These are phyloP conservation scores for Oryza meridionalis DNA, from an alignment of 176 grass and related monocot species.

Conservation along the genomic window DNA sequence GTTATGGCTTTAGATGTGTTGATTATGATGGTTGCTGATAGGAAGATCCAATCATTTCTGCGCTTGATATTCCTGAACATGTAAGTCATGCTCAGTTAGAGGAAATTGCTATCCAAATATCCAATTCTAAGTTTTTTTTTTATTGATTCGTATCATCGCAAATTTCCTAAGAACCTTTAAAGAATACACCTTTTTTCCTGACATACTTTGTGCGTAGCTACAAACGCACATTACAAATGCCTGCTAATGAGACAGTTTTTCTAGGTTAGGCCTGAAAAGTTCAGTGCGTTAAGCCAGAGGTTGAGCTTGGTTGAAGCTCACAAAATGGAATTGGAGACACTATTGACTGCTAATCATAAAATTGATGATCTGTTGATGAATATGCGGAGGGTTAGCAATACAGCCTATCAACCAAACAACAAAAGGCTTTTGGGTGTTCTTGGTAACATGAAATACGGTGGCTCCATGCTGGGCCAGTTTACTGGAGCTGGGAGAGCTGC, in stretches of 20 bases:
- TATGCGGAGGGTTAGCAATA: slow-evolving; percentile 50
- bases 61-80: slow-evolving; percentile 82
- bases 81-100: slow-evolving; percentile 42
- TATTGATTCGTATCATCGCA: neutral
- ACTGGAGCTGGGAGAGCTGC: slow-evolving; percentile 65
- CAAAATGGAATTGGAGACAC: slow-evolving; percentile 55
- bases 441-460: slow-evolving; percentile 47
- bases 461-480: slow-evolving; percentile 51
- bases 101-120: neutral
- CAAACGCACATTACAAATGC: slow-evolving; percentile 34
- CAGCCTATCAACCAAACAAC: slow-evolving; percentile 58
- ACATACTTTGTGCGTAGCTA: slow-evolving; percentile 20
- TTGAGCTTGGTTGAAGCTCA: slow-evolving; percentile 71
- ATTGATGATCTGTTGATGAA: slow-evolving; percentile 55
- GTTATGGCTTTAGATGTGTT: slow-evolving; percentile 73
- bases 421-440: slow-evolving; percentile 66
- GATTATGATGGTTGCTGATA: slow-evolving; percentile 73
- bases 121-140: neutral
- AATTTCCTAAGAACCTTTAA: slow-evolving; percentile 15
- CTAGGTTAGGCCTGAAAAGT: slow-evolving; percentile 86
- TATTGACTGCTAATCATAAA: slow-evolving; percentile 48
- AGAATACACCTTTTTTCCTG: slow-evolving; percentile 10
- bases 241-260: slow-evolving; percentile 51
- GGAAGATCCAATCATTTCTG: slow-evolving; percentile 74
- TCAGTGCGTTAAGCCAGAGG: slow-evolving; percentile 76